These are phyloP conservation scores for Trichosporon ovoides DNA, from an alignment of 1,284 basidiomycete genomes.

Conservation along the genomic window DNA sequence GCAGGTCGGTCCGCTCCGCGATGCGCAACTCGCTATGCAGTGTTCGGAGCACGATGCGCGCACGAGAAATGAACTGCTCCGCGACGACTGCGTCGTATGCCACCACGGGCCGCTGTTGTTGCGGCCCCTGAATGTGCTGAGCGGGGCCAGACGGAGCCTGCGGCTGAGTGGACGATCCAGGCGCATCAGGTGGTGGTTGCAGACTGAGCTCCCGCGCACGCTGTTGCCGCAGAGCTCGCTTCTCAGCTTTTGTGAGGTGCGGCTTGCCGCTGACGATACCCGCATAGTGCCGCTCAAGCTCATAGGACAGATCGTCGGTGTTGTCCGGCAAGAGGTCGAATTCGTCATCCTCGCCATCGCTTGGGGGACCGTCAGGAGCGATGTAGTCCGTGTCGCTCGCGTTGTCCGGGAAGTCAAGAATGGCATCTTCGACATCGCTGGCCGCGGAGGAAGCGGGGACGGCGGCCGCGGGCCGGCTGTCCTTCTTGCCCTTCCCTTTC, in stretches of 20 bases:
- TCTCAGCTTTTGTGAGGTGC: neutral
- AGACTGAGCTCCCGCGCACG: neutral
- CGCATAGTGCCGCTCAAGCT: neutral
- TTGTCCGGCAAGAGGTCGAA: neutral
- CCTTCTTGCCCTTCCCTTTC: slow-evolving; percentile 12
- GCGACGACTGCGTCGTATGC: neutral
- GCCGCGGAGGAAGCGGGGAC: neutral
- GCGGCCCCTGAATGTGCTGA: neutral
- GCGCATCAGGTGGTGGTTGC: neutral
- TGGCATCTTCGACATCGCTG: neutral
- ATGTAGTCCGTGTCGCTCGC: neutral
- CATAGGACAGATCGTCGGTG: slow-evolving; percentile 9
- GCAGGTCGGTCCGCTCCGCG: neutral
- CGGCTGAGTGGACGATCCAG: neutral
- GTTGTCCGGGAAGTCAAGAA: neutral
- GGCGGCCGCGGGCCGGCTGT: neutral
- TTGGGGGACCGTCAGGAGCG: neutral
- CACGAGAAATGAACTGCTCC: neutral
- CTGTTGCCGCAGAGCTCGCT: neutral
- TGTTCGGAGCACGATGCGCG: neutral
- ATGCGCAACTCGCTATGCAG: neutral
- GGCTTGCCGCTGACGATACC: neutral
- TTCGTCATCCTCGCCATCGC: neutral
- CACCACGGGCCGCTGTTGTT: neutral
- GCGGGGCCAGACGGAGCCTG: neutral